phyloP scores from a whole-genome alignment of 192 early-diverging fungal species.

The Spinellus fusiger region DNA sequence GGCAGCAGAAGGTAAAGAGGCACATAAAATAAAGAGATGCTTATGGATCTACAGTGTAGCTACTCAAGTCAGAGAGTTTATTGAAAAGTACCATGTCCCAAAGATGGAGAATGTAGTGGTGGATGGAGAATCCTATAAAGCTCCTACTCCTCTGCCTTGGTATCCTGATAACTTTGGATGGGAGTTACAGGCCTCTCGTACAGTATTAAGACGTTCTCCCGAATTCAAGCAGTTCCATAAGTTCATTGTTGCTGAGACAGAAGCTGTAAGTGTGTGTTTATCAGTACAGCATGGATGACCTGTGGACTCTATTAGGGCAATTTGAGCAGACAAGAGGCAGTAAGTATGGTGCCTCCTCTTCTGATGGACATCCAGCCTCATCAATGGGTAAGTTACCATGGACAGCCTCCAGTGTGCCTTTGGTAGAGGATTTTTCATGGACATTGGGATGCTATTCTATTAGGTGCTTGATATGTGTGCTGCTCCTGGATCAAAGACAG shows the following conservation, averaged over 20 bases:
- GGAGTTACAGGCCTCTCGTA: conserved; percentile 75
- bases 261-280: conserved; percentile 47
- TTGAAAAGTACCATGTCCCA: conserved; percentile 53
- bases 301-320: conserved; percentile 58
- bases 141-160: conserved; percentile 79
- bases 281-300: neutral
- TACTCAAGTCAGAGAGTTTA: conserved; percentile 60
- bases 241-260: conserved; percentile 96
- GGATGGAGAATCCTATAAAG: conserved; percentile 69
- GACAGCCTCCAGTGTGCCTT: no score
- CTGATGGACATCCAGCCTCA: conserved; percentile 84
- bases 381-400: conserved; percentile 44
- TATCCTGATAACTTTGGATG: conserved; percentile 91
- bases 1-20: conserved; percentile 66
- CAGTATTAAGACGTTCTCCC: conserved; percentile 67
- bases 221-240: conserved; percentile 81
- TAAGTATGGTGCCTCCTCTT: conserved; percentile 97
- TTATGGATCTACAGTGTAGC: conserved; percentile 43
- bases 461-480: conserved; percentile 90
- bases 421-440: no score
- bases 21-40: neutral
- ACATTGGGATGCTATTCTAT: no score
- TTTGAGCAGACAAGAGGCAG: conserved; percentile 92
- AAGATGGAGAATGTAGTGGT: conserved; percentile 46
- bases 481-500: conserved; percentile 97